phyloP scores from a whole-genome alignment of 163 green algal species.

The Chlamydomonas reinhardtii region DNA sequence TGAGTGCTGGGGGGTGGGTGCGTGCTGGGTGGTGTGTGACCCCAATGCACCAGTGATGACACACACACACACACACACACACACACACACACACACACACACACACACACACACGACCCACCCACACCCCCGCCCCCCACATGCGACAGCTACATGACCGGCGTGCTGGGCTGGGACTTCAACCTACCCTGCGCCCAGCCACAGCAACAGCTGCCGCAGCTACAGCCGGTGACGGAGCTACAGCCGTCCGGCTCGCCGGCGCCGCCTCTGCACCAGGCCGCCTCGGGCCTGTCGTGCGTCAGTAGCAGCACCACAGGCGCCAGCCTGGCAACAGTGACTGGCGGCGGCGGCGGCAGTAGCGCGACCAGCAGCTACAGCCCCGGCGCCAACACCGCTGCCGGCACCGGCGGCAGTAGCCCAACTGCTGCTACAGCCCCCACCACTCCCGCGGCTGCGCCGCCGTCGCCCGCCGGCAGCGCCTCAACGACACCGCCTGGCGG shows the following conservation, averaged over 20 bases:
- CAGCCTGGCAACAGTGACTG: background rate
- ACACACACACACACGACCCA: background rate
- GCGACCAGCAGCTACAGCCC: background rate
- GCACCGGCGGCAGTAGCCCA: no score
- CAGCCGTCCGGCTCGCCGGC: background rate
- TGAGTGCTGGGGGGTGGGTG: background rate
- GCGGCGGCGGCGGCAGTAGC: background rate
- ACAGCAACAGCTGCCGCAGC: background rate
- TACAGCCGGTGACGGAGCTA: background rate
- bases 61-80: no score
- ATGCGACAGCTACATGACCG: conserved; percentile 37
- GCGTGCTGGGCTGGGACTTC: conserved; percentile 51
- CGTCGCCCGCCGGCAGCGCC: background rate
- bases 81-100: no score
- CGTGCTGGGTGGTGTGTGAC: no score
- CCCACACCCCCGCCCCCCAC: background rate
- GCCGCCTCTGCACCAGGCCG: background rate
- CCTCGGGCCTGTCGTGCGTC: background rate
- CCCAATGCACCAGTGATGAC: no score
- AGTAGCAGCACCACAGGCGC: background rate
- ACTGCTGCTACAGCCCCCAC: no score
- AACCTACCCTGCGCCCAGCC: conserved; percentile 13
- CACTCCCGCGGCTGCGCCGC: no score
- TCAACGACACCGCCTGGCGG: no score
- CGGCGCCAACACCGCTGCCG: background rate